phyloP scores from a whole-genome alignment of 352 stramenopile genomes.

The Thalassiosira hispida region DNA sequence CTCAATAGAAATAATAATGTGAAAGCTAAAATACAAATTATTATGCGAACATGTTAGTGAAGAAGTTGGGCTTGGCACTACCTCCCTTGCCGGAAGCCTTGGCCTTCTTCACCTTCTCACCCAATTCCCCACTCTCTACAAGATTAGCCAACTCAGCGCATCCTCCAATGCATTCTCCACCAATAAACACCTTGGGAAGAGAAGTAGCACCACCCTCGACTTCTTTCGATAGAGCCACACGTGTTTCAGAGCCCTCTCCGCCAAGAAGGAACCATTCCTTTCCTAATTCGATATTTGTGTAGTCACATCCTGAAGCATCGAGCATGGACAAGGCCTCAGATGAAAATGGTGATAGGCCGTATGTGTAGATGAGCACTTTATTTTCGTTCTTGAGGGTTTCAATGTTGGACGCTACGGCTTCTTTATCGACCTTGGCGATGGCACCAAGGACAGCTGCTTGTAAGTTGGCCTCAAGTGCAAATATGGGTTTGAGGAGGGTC shows the following conservation, averaged over 20 bases:
- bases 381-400: constrained; percentile 49
- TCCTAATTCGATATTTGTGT: constrained; percentile 69
- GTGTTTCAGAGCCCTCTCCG: constrained; percentile 57
- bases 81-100: constrained; percentile 45
- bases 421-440: constrained; percentile 49
- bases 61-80: constrained; percentile 15
- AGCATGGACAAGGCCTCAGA: constrained; percentile 72
- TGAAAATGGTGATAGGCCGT: constrained; percentile 70
- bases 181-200: constrained; percentile 76
- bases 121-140: constrained; percentile 59
- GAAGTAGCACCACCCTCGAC: constrained; percentile 60
- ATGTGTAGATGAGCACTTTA: constrained; percentile 77
- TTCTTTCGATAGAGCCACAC: constrained; percentile 58
- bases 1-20: too few species aligned
- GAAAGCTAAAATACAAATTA: not conserved
- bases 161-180: constrained; percentile 69
- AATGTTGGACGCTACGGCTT: constrained; percentile 46
- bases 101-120: constrained; percentile 51
- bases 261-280: constrained; percentile 74
- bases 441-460: constrained; percentile 59
- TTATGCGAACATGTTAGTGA: not conserved
- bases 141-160: constrained; percentile 61
- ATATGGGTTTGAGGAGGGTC: constrained; percentile 71
- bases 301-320: constrained; percentile 61
- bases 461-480: constrained; percentile 57